Percentiles rank a stretch among this genome's conserved stretches.
Conservation (phyloP, 352 stramenopile genomes). For the Peronospora belbahrii region DNA sequence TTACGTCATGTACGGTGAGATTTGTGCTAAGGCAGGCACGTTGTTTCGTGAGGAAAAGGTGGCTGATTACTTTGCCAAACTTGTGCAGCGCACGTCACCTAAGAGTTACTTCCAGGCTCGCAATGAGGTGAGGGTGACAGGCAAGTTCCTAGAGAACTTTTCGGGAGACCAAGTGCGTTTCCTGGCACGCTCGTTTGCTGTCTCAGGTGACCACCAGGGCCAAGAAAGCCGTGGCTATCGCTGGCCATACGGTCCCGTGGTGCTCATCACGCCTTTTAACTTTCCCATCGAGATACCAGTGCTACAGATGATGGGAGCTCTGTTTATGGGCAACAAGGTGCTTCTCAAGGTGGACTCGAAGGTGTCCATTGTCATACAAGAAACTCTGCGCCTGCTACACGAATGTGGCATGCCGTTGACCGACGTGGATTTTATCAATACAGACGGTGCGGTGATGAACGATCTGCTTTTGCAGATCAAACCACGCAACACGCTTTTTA, state of each 20-base stretch:
- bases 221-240: constrained; percentile 93
- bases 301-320: constrained; percentile 96
- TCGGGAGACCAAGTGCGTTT: constrained; percentile 95
- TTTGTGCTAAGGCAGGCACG: constrained; percentile 77
- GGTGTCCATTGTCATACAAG: constrained; percentile 96
- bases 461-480: constrained; percentile 91
- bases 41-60: constrained; percentile 85
- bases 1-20: constrained; percentile 83
- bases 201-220: constrained; percentile 94
- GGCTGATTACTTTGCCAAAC: constrained; percentile 91
- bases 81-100: constrained; percentile 95
- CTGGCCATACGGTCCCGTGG: constrained; percentile 94
- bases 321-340: constrained; percentile 99
- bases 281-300: constrained; percentile 98
- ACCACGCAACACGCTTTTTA: constrained; percentile 96
- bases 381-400: constrained; percentile 93
- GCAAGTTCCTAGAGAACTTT: constrained; percentile 98
- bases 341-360: constrained; percentile 93
- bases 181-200: constrained; percentile 91
- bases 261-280: constrained; percentile 97
- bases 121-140: constrained; percentile 89
- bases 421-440: constrained; percentile 97
- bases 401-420: constrained; percentile 91
- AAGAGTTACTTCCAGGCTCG: constrained; percentile 95
- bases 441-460: constrained; percentile 90